Evolutionary conservation across 2,329 filamentous ascomycete genomes (phyloP), one percentile per base, ranked within the genome.

Genomic region (Cordyceps fumosorosea): DNA sequence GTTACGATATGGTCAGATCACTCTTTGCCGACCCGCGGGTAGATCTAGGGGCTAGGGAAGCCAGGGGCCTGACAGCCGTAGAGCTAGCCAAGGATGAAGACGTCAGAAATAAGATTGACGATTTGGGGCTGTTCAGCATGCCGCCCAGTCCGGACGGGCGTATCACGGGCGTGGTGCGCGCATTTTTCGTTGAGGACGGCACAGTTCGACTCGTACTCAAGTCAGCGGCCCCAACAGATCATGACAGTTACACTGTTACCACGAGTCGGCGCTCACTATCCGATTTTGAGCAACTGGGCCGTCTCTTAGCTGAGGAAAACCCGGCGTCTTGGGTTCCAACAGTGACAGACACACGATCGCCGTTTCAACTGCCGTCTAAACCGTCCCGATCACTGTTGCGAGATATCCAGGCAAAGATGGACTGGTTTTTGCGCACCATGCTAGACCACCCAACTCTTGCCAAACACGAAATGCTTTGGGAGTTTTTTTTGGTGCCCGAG

Each of bases 11-110:
- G 80, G 93, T 99, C 20, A 84, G 93, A 63, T 87, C 88, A 11
- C 81, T 99, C 6, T 98, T 96, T 73, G 84, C 88, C 48, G 95
- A 99, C 71, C 85, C 91, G 26, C 82, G 96, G 67, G 91, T 97
- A 5, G 95, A 99, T 71, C 77, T 93, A 16, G 86, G 89, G 48
- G 86, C 93, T 34, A 90, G 89, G 73, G 96, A 99, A 72, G 77
- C 90, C 18, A 85, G 95, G 63, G 95, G 95, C 0, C 80, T 99
- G 68, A 97, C 93, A 8, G 95, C 95, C 8, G 92, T 98, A 7
- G 95, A 99, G 74, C 81, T 99, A 53, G 95, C 96, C 56, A 99
- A 99, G 73, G 96, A 99, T 69, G 95, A 99, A 71, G 95, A 99
- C 67, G 90, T 99, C 29, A 86, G 95, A 45, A 99, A 98, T 75